These are phyloP conservation scores for Drechslerella coelobrocha DNA, from an alignment of 2,329 filamentous ascomycete genomes.

Conservation along the genomic window DNA sequence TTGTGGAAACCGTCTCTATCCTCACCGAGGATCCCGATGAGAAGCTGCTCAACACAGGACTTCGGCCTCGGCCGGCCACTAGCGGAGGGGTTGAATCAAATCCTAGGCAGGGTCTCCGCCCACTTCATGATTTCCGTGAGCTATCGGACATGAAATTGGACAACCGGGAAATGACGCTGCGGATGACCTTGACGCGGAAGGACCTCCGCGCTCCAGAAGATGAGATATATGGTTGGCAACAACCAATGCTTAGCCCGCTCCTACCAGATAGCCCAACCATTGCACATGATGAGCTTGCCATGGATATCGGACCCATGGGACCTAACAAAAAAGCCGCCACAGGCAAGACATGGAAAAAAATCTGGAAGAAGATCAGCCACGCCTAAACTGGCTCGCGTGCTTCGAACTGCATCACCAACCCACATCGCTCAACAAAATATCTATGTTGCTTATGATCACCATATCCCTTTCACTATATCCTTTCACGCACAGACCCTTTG, in stretches of 20 bases:
- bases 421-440: background rate
- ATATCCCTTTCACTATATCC: constrained; percentile 17
- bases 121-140: constrained; percentile 9
- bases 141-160: constrained; percentile 36
- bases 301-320: constrained; percentile 16
- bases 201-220: constrained; percentile 80
- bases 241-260: constrained; percentile 49
- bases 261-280: constrained; percentile 35
- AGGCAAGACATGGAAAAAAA: constrained; percentile 45
- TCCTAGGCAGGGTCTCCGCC: constrained; percentile 9
- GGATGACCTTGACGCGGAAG: constrained; percentile 91
- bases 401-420: no score
- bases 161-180: constrained; percentile 88
- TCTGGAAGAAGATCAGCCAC: constrained; percentile 49
- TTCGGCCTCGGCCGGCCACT: constrained; percentile 44
- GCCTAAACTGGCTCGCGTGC: constrained; percentile 8
- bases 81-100: constrained; percentile 43
- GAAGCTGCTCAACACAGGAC: constrained; percentile 30
- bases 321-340: constrained; percentile 26
- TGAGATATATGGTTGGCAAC: constrained; percentile 74
- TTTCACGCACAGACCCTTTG: background rate
- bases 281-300: constrained; percentile 8
- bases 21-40: constrained; percentile 31
- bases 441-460: constrained; percentile 19
- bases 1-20: constrained; percentile 42